phyloP scores from a whole-genome alignment of 495 filamentous ascomycete species.

The Aspergillus asperescens region DNA sequence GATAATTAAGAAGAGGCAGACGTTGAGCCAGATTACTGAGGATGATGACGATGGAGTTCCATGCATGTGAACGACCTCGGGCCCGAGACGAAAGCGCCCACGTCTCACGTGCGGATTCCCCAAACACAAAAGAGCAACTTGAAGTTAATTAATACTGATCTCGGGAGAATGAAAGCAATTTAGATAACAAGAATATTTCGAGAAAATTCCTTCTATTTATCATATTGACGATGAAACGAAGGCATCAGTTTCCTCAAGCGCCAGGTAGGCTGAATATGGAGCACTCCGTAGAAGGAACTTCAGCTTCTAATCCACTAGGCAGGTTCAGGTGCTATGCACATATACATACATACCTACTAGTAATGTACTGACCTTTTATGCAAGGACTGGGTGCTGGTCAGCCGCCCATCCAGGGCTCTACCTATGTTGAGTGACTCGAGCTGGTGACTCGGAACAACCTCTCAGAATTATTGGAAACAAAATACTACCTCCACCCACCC shows the following conservation, averaged over 20 bases:
- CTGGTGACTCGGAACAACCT: too few relatives aligned
- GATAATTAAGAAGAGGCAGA: neutral
- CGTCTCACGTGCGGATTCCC: slow-evolving; percentile 23
- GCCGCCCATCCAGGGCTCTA: too few relatives aligned
- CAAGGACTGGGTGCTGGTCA: neutral
- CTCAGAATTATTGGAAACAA: too few relatives aligned
- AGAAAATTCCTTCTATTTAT: neutral
- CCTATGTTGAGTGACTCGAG: too few relatives aligned
- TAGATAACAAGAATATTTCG: too few relatives aligned
- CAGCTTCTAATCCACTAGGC: neutral
- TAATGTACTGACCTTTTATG: neutral
- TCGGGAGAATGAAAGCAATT: neutral
- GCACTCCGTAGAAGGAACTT: too few relatives aligned
- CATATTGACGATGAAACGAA: neutral
- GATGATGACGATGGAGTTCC: slow-evolving; percentile 5
- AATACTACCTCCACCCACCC: too few relatives aligned
- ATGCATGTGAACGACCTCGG: slow-evolving; percentile 33
- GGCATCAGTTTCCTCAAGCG: neutral
- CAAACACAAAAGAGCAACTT: slow-evolving; percentile 1
- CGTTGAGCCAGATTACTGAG: slow-evolving; percentile 8
- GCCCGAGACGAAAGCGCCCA: slow-evolving; percentile 9
- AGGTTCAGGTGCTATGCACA: neutral
- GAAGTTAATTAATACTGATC: neutral
- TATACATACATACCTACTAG: neutral
- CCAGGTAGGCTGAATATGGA: neutral